Conservation (phyloP, 164 flowering plant genomes). For the Annona squamosa region DNA sequence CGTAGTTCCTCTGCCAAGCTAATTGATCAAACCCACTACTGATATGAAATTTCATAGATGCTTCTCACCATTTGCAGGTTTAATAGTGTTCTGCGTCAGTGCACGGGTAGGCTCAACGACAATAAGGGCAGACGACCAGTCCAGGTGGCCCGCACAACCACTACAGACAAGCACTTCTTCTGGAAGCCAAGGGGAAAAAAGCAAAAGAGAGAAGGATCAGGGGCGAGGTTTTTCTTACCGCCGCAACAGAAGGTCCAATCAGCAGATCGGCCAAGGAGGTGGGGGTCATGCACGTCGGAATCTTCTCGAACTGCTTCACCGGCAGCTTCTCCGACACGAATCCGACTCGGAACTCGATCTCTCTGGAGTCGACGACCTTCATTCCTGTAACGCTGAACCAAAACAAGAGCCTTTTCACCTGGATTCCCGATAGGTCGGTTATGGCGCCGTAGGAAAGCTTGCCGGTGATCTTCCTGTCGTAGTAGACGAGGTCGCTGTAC, state of each 20-base stretch:
- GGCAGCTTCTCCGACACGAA: slow-evolving; percentile 49
- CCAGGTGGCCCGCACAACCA: not conserved
- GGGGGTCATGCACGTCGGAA: slow-evolving; percentile 46
- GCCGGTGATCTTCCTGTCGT: slow-evolving; percentile 43
- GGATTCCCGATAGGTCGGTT: slow-evolving; percentile 50
- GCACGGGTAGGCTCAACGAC: too few species aligned
- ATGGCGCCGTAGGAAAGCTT: slow-evolving; percentile 44
- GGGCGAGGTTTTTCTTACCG: not conserved
- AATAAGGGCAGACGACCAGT: not conserved
- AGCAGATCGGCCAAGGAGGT: slow-evolving; percentile 3
- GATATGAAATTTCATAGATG: too few species aligned
- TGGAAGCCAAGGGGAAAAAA: not conserved
- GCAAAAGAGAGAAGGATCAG: not conserved
- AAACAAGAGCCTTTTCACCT: slow-evolving; percentile 55
- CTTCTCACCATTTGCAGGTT: too few species aligned
- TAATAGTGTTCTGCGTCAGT: too few species aligned
- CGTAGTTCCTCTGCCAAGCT: too few species aligned
- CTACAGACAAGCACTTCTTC: not conserved
- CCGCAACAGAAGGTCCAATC: not conserved
- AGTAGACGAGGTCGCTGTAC: slow-evolving; percentile 44
- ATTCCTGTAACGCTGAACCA: slow-evolving; percentile 63
- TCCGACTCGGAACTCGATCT: slow-evolving; percentile 54
- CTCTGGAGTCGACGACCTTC: slow-evolving; percentile 20
- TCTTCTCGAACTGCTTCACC: slow-evolving; percentile 32
- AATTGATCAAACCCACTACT: too few species aligned